Percentiles rank a stretch among this genome's conserved stretches.
These are phyloP conservation scores for Suillus variegatus DNA, from an alignment of 768 basidiomycete species.

Conservation along the genomic window DNA sequence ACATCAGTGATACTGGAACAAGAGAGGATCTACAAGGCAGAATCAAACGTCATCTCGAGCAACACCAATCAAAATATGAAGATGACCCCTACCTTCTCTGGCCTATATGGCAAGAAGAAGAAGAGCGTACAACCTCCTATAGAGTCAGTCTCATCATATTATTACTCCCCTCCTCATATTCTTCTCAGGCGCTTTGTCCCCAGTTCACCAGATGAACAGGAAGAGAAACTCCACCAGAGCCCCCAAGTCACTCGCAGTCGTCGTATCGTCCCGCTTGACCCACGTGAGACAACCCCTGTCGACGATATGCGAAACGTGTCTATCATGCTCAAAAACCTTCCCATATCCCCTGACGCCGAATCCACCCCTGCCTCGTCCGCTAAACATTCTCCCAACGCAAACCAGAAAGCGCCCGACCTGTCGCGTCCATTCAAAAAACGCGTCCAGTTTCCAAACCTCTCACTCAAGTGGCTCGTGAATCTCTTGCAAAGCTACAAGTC, in stretches of 20 bases:
- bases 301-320: constrained; percentile 54
- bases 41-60: constrained; percentile 64
- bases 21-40: constrained; percentile 63
- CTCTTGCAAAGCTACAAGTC: constrained; percentile 22
- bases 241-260: constrained; percentile 25
- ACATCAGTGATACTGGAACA: constrained; percentile 55
- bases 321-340: constrained; percentile 46
- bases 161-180: neutral
- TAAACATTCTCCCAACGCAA: constrained; percentile 12
- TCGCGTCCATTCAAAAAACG: constrained; percentile 30
- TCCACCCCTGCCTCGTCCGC: constrained; percentile 3
- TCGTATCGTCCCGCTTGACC: constrained; percentile 14
- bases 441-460: constrained; percentile 23
- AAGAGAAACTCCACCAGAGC: constrained; percentile 12
- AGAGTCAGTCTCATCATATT: constrained; percentile 12
- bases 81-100: constrained; percentile 58
- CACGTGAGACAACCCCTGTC: constrained; percentile 47
- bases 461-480: constrained; percentile 21
- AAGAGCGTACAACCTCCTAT: constrained; percentile 27
- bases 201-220: constrained; percentile 18
- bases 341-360: constrained; percentile 39
- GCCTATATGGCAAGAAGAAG: constrained; percentile 48
- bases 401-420: constrained; percentile 1
- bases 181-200: constrained; percentile 17
- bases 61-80: constrained; percentile 52